A percentile compares a stretch with the other conserved stretches of the same genome.
phyloP scores from a whole-genome alignment of 148 eudicot species.

The Linanthus parryae region DNA sequence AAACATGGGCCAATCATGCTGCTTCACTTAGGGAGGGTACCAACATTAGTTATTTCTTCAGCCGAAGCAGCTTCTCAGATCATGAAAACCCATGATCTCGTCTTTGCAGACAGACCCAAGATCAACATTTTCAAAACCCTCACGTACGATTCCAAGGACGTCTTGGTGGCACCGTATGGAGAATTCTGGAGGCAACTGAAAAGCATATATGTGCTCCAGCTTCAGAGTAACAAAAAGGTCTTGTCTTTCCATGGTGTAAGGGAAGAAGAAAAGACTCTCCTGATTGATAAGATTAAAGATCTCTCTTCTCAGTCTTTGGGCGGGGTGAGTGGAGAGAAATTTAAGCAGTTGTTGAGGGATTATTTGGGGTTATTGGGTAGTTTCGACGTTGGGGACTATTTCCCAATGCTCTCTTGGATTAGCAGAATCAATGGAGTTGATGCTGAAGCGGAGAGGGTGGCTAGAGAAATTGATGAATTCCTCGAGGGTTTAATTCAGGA shows the following conservation, averaged over 20 bases:
- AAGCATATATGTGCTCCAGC: slow-evolving; percentile 27
- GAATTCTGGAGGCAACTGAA: slow-evolving; percentile 35
- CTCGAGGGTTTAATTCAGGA: not conserved
- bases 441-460: not conserved
- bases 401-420: not conserved
- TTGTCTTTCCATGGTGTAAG: slow-evolving; percentile 13
- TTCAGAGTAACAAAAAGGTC: slow-evolving; percentile 27
- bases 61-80: slow-evolving; percentile 29
- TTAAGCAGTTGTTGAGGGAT: not conserved
- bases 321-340: not conserved
- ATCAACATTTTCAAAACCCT: slow-evolving; percentile 10
- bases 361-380: not conserved
- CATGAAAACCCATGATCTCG: slow-evolving; percentile 31
- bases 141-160: slow-evolving; percentile 19
- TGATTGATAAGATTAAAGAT: slow-evolving; percentile 12
- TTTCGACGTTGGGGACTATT: not conserved
- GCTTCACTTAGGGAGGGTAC: slow-evolving; percentile 28
- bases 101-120: slow-evolving; percentile 23
- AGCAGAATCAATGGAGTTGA: not conserved
- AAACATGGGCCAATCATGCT: slow-evolving; percentile 29
- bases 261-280: slow-evolving; percentile 16
- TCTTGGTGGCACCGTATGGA: slow-evolving; percentile 25
- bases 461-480: not conserved
- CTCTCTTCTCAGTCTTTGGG: slow-evolving; percentile 7
- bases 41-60: slow-evolving; percentile 29